Conservation (phyloP, 331 rosid species). For the Pyrus hybrid region DNA sequence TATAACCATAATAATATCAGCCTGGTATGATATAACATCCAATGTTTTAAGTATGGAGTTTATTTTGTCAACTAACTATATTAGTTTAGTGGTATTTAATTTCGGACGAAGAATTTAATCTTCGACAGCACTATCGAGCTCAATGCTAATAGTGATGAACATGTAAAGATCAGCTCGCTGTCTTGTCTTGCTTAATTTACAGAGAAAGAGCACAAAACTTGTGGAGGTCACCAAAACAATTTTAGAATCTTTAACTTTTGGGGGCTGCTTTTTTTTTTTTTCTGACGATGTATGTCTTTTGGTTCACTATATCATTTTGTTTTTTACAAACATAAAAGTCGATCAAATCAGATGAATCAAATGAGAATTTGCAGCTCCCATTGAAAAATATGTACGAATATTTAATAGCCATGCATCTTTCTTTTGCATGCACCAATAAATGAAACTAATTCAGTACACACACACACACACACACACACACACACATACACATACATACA, state of each 20-base stretch:
- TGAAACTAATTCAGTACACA: too few relatives aligned
- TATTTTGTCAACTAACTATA: too few relatives aligned
- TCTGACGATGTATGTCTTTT: neutral
- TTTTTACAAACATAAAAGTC: neutral
- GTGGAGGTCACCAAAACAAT: neutral
- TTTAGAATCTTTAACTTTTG: neutral
- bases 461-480: too few relatives aligned
- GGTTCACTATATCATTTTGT: neutral
- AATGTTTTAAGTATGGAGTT: neutral
- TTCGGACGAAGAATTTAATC: neutral
- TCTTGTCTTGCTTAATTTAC: neutral
- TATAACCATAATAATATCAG: neutral
- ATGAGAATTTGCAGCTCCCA: neutral
- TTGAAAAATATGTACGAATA: too few relatives aligned
- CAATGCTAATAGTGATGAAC: neutral
- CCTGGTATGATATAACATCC: neutral
- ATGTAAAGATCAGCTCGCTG: neutral
- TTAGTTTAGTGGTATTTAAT: neutral
- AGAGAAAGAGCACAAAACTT: neutral
- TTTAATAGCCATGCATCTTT: too few relatives aligned
- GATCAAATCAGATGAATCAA: neutral
- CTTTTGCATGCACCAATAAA: too few relatives aligned
- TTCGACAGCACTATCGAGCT: neutral
- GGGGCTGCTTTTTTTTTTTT: neutral
- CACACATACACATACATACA: too few relatives aligned